Evolutionary conservation across 2,329 filamentous ascomycete species (phyloP), one percentile per base, ranked within the genome.

Genomic region (Gnomoniopsis sp.): DNA sequence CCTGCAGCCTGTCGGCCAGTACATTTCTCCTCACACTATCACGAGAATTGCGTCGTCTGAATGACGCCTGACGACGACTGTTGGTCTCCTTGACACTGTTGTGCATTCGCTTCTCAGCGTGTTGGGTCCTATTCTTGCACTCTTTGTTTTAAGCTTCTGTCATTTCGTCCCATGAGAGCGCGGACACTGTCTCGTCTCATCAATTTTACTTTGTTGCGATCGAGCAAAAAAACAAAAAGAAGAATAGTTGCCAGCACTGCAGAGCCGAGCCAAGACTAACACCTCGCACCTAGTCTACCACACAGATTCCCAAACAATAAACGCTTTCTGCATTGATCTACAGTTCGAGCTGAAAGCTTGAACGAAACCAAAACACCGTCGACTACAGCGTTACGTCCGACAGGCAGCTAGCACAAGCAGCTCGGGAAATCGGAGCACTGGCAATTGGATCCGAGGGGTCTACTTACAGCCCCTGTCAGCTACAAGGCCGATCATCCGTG

Each of bases 71-170:
- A 17, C 36, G 36, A 14, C 36, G 26, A 30, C 26, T 41, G 36
- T 41, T 41, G 36, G 36, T 17, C 12, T 15, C 36, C 36, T 41
- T 17, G 36, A 41, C 36, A 41, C 36, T 41, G 6, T 41, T 6
- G 17, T 41, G 36, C 36, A 14, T 41, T 41, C 36, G 56, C 30
- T 26, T 46, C 26, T 55, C 34, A n/a, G 30, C 51, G n/a, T 34
- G 49, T 52, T 30, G 36, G 36, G 12, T 17, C 36, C 36, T 41
- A 17, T n/a, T 22, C 23, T 48, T 26, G 26, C 3, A n/a, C 49
- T 48, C 54, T 61, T 53, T 8, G 50, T 53, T 60, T 64, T 63
- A 62, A 62, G 63, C 62, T 62, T 62, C 59, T 61, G 59, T 62
- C 50, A 58, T 53, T 38, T 48, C 30, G 26, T 47, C 46, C 41